phyloP scores from a whole-genome alignment of 331 rosid species.

The Erythrophleum ivorense region DNA sequence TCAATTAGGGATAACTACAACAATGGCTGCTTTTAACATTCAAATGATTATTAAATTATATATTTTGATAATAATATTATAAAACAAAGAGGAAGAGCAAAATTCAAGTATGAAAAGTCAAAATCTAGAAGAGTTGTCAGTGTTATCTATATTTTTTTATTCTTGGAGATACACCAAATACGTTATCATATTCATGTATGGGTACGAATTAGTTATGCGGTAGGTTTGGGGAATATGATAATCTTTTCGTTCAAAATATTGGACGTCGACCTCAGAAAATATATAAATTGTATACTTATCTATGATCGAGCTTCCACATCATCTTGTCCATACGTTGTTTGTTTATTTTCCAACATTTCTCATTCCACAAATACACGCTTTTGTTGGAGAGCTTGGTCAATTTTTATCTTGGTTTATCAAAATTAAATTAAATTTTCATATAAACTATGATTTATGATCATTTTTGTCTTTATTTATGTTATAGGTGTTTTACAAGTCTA shows the following conservation, averaged over 20 bases:
- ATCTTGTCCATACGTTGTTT: too few species aligned
- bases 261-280: too few species aligned
- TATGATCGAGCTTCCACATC: too few species aligned
- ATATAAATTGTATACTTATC: too few species aligned
- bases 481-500: too few species aligned
- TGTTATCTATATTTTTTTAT: too few species aligned
- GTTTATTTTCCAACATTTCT: not conserved
- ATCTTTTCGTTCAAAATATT: not conserved
- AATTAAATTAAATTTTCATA: too few species aligned
- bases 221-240: not conserved
- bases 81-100: not conserved
- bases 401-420: too few species aligned
- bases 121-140: not conserved
- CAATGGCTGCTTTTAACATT: not conserved
- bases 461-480: too few species aligned
- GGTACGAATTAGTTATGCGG: not conserved
- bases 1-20: not conserved
- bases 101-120: not conserved
- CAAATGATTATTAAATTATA: not conserved
- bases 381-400: too few species aligned
- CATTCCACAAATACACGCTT: not conserved
- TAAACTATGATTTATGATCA: too few species aligned
- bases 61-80: not conserved
- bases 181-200: not conserved
- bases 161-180: not conserved